phyloP scores from a whole-genome alignment of 129 eudicot species.

The Arctium minus region DNA sequence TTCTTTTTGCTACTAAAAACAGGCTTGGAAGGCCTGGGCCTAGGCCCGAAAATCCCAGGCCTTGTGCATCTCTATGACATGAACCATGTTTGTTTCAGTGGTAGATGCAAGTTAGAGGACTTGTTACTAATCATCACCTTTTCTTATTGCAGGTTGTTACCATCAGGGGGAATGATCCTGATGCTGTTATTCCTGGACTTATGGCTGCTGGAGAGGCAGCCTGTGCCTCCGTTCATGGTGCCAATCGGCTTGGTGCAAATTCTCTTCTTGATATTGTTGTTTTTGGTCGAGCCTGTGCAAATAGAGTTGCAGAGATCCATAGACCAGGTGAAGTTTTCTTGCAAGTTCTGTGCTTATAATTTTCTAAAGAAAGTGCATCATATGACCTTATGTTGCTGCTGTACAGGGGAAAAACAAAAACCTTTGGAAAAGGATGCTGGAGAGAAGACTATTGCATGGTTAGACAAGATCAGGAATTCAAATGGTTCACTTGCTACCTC shows the following conservation, averaged over 20 bases:
- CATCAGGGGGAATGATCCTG: constrained; percentile 69
- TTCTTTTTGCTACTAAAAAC: not conserved
- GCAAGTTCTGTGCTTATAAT: not conserved
- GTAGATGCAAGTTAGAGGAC: not conserved
- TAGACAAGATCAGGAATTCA: constrained; percentile 86
- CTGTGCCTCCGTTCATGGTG: constrained; percentile 99
- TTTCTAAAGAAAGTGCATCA: not conserved
- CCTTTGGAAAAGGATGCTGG: constrained; percentile 91
- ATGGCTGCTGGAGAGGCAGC: constrained; percentile 99
- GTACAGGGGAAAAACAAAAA: constrained; percentile 81
- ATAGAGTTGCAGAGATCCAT: constrained; percentile 88
- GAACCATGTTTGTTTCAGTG: not conserved
- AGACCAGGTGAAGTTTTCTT: constrained; percentile 53
- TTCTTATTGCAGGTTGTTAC: constrained; percentile 64
- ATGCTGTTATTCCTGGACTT: constrained; percentile 87
- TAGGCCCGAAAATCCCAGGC: not conserved
- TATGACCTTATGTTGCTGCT: constrained; percentile 10
- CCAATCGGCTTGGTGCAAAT: constrained; percentile 98
- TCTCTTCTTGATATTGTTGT: constrained; percentile 99
- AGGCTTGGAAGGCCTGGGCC: not conserved
- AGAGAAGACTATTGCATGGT: constrained; percentile 88
- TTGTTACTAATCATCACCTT: not conserved
- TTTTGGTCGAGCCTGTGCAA: constrained; percentile 99
- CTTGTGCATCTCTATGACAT: not conserved
- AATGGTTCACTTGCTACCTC: constrained; percentile 94